phyloP scores from a whole-genome alignment of 129 eudicot species.

The Mikania micrantha region DNA sequence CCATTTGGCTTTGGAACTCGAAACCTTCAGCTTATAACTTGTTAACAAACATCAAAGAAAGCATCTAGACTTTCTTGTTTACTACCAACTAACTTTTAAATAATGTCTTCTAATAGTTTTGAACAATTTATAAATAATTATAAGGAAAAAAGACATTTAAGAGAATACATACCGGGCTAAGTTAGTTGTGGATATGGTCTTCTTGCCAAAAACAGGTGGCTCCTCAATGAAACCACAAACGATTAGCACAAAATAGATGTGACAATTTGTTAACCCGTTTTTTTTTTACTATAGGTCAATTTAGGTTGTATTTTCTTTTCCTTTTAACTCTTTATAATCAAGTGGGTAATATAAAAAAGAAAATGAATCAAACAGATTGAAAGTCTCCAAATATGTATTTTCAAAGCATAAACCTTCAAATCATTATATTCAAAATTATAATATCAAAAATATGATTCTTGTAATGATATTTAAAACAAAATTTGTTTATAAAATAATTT shows the following conservation, averaged over 20 bases:
- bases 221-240: conserved; percentile 46
- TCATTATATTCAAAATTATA: not conserved
- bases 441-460: not conserved
- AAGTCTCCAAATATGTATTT: not conserved
- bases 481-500: not conserved
- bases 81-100: no score
- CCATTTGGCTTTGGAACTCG: not conserved
- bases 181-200: conserved; percentile 58
- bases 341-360: not conserved
- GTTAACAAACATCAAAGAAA: not conserved
- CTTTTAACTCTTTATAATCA: not conserved
- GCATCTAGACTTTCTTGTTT: no score
- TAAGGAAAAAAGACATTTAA: not conserved
- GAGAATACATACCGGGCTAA: conserved; percentile 52
- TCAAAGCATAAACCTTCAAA: not conserved
- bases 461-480: not conserved
- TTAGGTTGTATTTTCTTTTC: not conserved
- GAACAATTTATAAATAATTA: not conserved
- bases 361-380: not conserved
- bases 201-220: conserved; percentile 91
- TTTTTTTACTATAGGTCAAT: conserved; percentile 4
- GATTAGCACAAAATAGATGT: not conserved
- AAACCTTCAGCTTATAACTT: not conserved
- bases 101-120: not conserved
- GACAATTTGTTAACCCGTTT: not conserved